Evolutionary conservation across 495 filamentous ascomycete species (phyloP), one percentile per base, ranked within the genome.

Genomic region (Pyrenopolyporus hunteri): DNA sequence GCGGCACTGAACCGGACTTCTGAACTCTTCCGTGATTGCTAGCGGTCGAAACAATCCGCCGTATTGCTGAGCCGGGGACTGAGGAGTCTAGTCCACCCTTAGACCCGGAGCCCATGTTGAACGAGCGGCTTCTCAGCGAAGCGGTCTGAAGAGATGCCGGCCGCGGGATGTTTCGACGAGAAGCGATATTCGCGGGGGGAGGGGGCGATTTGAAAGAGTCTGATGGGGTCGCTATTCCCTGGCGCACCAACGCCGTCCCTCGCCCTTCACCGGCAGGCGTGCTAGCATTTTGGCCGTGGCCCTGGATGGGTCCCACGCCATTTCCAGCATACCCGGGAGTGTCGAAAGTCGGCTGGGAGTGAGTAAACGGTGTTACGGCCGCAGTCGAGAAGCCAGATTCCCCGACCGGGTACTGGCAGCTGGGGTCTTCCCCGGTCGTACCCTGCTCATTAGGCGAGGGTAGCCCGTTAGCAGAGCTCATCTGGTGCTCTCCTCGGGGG

Each of bases 171-270:
- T 80, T 82, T 50, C 79, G 70, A 22, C 79, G 73, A 13, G 75
- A 71, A 16, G 79, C 79, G 32, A 82, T 76, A 56, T 82, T 76
- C 32, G 75, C 71, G 1, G 77, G 70, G 22, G 78, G 78, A 6
- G 78, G 76, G 1, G 79, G 79, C 0, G 78, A 79, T 59, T 71
- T 76, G 63, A 81, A 76, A n/a, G 69, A 71, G 22, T 71, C 66
- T 14, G 57, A 68, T 6, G 75, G 64, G 64, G 70, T 26, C 26
- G 42, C 39, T 69, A 64, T 58, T 23, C 62, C 65, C 45, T 66
- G 60, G 23, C 32, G 23, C 11, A 59, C 13, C n/a, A 58, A 6
- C 10, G 54, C 17, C 8, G 42, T 33, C 11, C 36, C 10, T 22
- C 43, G 56, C 25, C 45, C 51, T 33, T 65, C 56, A 5, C 35